Base-by-base conservation (phyloP, 1,139 yeast species). In the Scheffersomyces stambukii region DNA sequence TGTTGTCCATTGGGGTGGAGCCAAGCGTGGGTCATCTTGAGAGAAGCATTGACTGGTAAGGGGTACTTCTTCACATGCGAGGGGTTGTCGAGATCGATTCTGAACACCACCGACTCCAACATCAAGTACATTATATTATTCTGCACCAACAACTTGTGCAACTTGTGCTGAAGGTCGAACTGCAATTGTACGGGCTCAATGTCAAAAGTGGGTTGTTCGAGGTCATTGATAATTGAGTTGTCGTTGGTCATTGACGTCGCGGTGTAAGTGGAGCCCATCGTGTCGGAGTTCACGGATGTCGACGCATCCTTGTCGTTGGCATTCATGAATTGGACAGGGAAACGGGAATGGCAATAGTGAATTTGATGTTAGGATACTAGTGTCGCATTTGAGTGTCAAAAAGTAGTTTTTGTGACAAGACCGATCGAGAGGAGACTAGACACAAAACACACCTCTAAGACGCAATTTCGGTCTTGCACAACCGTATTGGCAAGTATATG, bases 101-200 rank as follows among this genome's bases (percentile, higher is more conserved):
- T 50, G 27, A 30, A 40, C 30, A 46, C 53, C 1, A 60, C 48
- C 2, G 30, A 34, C 5, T 45, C 43, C 9, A 57, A 35, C 3
- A 61, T 26, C n/a, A 67, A 41, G 33, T 42, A 58, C 71, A 67
- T 64, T 16, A 50, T 42, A 35, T 64, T 60, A 33, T 48, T 55
- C 27, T 49, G 48, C 3, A 62, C 66, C 12, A 44, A 35, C 8
- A 62, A 41, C n/a, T 41, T 36, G 9, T 38, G 43, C 22, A 67
- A 48, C 3, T 48, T 41, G 28, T 53, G 36, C n/a, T 45, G 38
- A 17, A 65, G 53, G 16, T 49, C 54, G 41, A 66, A 66, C 36
- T 65, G 72, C 13, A 66, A 53, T 41, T 60, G 71, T 4, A 66
- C 72, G 18, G 55, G 54, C 30, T 66, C 72, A n/a, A 67, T 42